phyloP scores from a whole-genome alignment of 495 filamentous ascomycete species.

The Xylaria castorea region DNA sequence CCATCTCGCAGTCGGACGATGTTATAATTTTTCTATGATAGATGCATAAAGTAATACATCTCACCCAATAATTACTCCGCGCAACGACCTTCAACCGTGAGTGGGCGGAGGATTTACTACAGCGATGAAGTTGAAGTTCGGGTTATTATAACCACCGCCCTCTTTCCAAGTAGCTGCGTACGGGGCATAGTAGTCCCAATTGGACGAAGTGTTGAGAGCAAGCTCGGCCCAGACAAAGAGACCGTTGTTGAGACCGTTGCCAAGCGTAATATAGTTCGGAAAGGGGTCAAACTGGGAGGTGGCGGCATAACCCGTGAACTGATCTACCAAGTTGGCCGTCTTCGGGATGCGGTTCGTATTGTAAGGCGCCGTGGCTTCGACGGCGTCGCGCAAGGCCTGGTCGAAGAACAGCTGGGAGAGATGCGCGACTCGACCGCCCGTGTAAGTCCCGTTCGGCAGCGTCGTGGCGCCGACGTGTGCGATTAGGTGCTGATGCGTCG shows the following conservation, averaged over 20 bases:
- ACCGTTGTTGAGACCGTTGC: conserved; percentile 54
- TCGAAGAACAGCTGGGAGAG: conserved; percentile 66
- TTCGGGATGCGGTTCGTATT: conserved; percentile 55
- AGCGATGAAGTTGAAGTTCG: conserved; percentile 35
- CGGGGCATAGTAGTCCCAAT: conserved; percentile 45
- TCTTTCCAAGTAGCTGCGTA: conserved; percentile 42
- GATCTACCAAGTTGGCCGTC: conserved; percentile 54
- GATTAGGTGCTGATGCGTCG: conserved; percentile 63
- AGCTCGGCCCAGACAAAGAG: conserved; percentile 65
- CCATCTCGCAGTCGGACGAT: neutral
- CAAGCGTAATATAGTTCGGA: conserved; percentile 53
- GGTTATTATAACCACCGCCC: conserved; percentile 41
- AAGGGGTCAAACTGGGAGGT: conserved; percentile 50
- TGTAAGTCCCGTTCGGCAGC: conserved; percentile 54
- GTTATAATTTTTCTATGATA: neutral
- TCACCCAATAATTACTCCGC: neutral
- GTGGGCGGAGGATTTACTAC: conserved; percentile 35
- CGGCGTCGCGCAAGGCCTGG: conserved; percentile 54
- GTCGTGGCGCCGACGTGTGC: conserved; percentile 53
- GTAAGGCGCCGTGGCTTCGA: conserved; percentile 63
- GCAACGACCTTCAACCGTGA: conserved; percentile 27
- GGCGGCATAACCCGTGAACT: conserved; percentile 45
- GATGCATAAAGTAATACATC: neutral
- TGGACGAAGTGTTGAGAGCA: conserved; percentile 59
- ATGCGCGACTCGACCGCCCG: conserved; percentile 55